These are phyloP conservation scores for Nemania diffusa DNA, from an alignment of 2,329 filamentous ascomycete species.

Conservation along the genomic window DNA sequence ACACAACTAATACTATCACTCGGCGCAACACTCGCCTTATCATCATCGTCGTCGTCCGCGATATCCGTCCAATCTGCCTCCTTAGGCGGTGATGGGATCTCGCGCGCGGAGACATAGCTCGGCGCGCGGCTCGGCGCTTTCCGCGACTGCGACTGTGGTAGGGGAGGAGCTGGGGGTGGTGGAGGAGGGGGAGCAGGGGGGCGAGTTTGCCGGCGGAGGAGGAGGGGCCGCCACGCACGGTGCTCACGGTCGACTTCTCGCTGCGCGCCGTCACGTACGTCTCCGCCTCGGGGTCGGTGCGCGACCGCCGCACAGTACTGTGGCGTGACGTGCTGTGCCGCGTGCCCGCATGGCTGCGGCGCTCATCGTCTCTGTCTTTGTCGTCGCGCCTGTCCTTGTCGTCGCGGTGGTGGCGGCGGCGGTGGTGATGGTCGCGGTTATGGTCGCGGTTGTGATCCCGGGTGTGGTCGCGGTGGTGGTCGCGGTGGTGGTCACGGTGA, in stretches of 20 bases:
- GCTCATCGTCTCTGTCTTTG: slow-evolving; percentile 17
- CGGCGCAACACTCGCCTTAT: slow-evolving; percentile 66
- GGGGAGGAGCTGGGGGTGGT: too few relatives aligned
- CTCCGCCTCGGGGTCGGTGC: slow-evolving; percentile 54
- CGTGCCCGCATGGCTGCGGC: slow-evolving; percentile 42
- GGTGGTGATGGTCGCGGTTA: too few relatives aligned
- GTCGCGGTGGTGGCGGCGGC: too few relatives aligned
- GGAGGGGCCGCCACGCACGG: too few relatives aligned
- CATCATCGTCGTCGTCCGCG: slow-evolving; percentile 46
- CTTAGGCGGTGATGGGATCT: slow-evolving; percentile 56
- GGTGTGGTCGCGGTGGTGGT: not conserved
- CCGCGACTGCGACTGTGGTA: slow-evolving; percentile 30
- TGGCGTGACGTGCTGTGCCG: too few relatives aligned
- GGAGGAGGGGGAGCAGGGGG: not conserved
- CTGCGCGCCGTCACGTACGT: slow-evolving; percentile 59
- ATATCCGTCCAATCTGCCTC: slow-evolving; percentile 42
- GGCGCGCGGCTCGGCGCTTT: slow-evolving; percentile 39
- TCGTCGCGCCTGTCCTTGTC: slow-evolving; percentile 8
- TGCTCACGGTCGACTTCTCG: slow-evolving; percentile 46
- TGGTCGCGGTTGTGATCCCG: not conserved
- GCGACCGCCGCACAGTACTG: slow-evolving; percentile 28
- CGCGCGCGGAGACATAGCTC: slow-evolving; percentile 48
- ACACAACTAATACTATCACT: slow-evolving; percentile 72
- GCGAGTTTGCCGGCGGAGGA: not conserved
- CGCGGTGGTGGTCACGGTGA: too few relatives aligned